Evolutionary conservation across 2,329 filamentous ascomycete genomes (phyloP), one percentile per base, ranked within the genome.

Genomic region (Talaromyces rugulosus): DNA sequence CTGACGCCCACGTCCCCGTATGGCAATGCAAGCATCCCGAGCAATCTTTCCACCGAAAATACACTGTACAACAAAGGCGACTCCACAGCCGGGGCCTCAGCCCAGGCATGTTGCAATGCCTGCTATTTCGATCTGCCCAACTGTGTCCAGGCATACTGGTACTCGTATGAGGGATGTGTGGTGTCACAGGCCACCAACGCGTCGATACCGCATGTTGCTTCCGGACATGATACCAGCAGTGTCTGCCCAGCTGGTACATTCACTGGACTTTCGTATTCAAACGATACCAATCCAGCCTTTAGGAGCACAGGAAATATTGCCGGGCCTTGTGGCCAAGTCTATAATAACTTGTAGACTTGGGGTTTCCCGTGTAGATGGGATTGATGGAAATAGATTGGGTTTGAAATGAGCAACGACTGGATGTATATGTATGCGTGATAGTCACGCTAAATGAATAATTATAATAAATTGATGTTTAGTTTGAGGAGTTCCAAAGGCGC

Each of bases 91-190:
- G 60, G 60, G 4, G 50, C 60, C 3, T 62, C 60, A 18, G 60
- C 60, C 2, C 36, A 62, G 51, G 60, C 60, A n/a, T 62, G 60
- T 51, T 62, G 60, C 31, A 59, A 59, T 50, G 60, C 60, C 1
- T 62, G 60, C 56, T 62, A 58, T n/a, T 62, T 62, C 28, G 55
- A 62, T 33, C 36, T 62, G 4, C 28, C 56, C n/a, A 58, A 62
- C 33, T 62, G 60, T 34, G 47, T 62, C 2, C 60, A 62, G 50
- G 60, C 60, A n/a, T 62, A 59, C 28, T 62, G 60, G 60, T 62
- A 62, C 30, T 54, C 34, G 34, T 62, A 62, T 16, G 60, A 62
- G 47, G 60, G 60, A 23, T 62, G 60, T 53, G 60, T 59, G 30
- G 60, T 62, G 11, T 62, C 60, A 11, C 51, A 47, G 27, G 60